Evolutionary conservation across 441 rosid genomes (phyloP).

Genomic region (Populus hybrid): DNA sequence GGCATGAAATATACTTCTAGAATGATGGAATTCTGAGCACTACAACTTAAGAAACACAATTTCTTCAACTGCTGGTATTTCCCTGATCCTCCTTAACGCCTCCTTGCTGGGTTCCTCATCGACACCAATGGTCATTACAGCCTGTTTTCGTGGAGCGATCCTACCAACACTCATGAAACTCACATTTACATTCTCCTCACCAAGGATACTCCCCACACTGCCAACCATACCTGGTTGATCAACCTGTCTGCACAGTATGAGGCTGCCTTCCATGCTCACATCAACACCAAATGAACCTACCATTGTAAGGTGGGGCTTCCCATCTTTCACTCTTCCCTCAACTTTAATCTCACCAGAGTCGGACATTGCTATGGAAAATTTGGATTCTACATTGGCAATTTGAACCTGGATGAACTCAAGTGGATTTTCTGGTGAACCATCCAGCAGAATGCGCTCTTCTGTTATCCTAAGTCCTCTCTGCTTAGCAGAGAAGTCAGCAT

Average conservation of each 20-base stretch:
- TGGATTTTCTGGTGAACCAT: constrained; percentile 73
- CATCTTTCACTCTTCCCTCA: constrained; percentile 85
- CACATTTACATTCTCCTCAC: constrained; percentile 76
- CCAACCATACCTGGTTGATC: constrained; percentile 98
- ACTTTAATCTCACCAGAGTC: constrained; percentile 65
- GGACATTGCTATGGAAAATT: constrained; percentile 73
- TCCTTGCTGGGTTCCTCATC: constrained; percentile 77
- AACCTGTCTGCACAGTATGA: constrained; percentile 81
- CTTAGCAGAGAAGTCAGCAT: constrained; percentile 86
- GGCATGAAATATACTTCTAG: not conserved
- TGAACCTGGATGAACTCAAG: constrained; percentile 70
- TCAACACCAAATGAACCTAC: constrained; percentile 88
- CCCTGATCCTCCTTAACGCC: constrained; percentile 60
- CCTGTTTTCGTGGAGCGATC: constrained; percentile 76
- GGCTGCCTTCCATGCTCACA: constrained; percentile 89
- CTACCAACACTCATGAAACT: constrained; percentile 94
- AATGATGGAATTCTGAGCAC: not conserved
- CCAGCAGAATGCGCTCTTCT: constrained; percentile 66
- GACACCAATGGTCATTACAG: constrained; percentile 92
- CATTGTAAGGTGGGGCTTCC: constrained; percentile 65
- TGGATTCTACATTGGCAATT: constrained; percentile 74
- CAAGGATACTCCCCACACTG: constrained; percentile 71
- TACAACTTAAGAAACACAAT: constrained; percentile 81
- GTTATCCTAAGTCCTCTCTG: constrained; percentile 81
- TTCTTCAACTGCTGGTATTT: constrained; percentile 68